Conservation (phyloP, 768 basidiomycete species). For the Serpula lacrymans region DNA sequence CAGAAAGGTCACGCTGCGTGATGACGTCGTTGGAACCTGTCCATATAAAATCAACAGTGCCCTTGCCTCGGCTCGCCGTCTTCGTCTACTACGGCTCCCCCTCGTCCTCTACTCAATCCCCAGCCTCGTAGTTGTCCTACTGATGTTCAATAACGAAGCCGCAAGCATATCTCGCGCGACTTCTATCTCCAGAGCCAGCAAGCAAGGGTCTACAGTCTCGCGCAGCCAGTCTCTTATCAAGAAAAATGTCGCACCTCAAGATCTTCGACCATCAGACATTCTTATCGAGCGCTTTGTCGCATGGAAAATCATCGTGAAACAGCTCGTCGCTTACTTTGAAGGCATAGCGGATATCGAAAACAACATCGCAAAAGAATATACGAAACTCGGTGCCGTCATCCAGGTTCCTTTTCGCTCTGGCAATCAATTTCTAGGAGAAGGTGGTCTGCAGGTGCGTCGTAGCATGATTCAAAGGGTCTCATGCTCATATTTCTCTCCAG, state of each 20-base stretch:
- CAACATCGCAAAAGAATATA: constrained; percentile 89
- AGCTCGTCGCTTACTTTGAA: constrained; percentile 90
- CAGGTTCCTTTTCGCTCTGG: constrained; percentile 95
- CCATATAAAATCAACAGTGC: neutral
- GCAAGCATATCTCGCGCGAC: constrained; percentile 65
- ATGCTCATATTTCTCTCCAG: constrained; percentile 30
- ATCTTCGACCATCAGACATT: constrained; percentile 90
- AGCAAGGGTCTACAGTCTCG: constrained; percentile 68
- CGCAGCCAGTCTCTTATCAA: constrained; percentile 87
- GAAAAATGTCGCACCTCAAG: constrained; percentile 88
- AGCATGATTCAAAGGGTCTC: neutral
- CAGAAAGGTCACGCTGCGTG: neutral
- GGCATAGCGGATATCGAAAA: constrained; percentile 88
- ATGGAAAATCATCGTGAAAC: constrained; percentile 97
- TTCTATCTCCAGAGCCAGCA: constrained; percentile 63
- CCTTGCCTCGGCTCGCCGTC: neutral
- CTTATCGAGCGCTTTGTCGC: constrained; percentile 93
- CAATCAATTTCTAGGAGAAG: constrained; percentile 98
- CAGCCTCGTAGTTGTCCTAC: constrained; percentile 1
- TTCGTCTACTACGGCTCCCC: neutral
- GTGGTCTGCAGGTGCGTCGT: constrained; percentile 73
- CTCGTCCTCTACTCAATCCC: neutral
- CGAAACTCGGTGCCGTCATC: constrained; percentile 91
- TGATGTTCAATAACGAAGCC: constrained; percentile 41
- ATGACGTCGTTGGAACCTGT: constrained; percentile 2